phyloP scores from a whole-genome alignment of 179 eudicot species.

The Spergularia azorica region DNA sequence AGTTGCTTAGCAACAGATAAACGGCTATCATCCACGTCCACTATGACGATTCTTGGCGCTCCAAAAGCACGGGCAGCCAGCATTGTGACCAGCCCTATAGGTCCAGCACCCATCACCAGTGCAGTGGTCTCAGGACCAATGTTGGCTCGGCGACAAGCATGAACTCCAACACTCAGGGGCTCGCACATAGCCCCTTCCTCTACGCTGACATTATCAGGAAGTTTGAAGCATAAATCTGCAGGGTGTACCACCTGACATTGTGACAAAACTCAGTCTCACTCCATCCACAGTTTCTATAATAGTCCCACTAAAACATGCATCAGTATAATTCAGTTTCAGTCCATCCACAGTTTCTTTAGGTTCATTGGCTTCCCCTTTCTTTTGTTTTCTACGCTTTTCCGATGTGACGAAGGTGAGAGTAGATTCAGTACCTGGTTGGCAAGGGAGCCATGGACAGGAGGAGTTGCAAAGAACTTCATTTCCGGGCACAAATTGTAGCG shows the following conservation, averaged over 20 bases:
- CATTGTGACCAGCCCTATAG: constrained; percentile 95
- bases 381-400: no score
- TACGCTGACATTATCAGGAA: constrained; percentile 91
- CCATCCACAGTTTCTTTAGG: no score
- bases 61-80: constrained; percentile 96
- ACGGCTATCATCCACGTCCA: constrained; percentile 81
- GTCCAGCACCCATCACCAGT: constrained; percentile 92
- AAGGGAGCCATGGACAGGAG: constrained; percentile 94
- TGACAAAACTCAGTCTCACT: not conserved
- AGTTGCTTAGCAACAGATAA: constrained; percentile 87
- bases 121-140: constrained; percentile 77
- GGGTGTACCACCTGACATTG: constrained; percentile 85
- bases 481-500: constrained; percentile 87
- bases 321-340: no score
- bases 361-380: no score
- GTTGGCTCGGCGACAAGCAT: constrained; percentile 88
- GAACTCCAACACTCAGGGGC: constrained; percentile 91
- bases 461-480: constrained; percentile 96
- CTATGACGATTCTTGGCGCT: constrained; percentile 75
- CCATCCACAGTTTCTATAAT: not conserved
- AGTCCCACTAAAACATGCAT: no score
- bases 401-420: not conserved
- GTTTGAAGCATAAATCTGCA: constrained; percentile 87
- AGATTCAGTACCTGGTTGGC: constrained; percentile 65
- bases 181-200: constrained; percentile 99